Percentiles rank a stretch among this genome's conserved stretches.
Evolutionary conservation across 768 basidiomycete genomes (phyloP).

Genomic region (Tremella mesenterica): DNA sequence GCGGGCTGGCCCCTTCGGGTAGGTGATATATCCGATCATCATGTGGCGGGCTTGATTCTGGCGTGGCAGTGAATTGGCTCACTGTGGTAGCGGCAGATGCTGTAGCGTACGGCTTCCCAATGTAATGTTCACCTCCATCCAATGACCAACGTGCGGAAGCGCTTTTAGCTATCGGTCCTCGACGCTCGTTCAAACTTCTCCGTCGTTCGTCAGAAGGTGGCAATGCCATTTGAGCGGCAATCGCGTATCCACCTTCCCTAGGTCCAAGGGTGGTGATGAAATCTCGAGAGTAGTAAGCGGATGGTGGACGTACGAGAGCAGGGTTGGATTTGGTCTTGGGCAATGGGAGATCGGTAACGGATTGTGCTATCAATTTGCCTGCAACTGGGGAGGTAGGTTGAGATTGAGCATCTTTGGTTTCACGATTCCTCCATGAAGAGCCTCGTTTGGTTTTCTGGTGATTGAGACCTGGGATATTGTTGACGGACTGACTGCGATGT

Average conservation of each 20-base stretch:
- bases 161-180: conserved; percentile 27
- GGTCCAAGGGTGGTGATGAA: conserved; percentile 37
- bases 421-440: conserved; percentile 5
- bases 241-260: conserved; percentile 43
- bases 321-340: conserved; percentile 12
- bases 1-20: conserved; percentile 17
- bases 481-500: conserved; percentile 22
- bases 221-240: conserved; percentile 34
- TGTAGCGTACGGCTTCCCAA: conserved; percentile 20
- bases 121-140: conserved; percentile 25
- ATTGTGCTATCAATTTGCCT: conserved; percentile 16
- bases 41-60: conserved; percentile 25
- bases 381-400: conserved; percentile 8
- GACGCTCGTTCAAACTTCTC: conserved; percentile 5
- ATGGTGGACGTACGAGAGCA: conserved; percentile 19
- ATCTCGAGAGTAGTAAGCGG: conserved; percentile 39
- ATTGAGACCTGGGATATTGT: conserved; percentile 18
- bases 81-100: conserved; percentile 28
- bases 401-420: not conserved
- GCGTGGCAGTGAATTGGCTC: conserved; percentile 28
- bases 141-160: conserved; percentile 38
- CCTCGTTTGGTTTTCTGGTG: not conserved
- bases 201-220: conserved; percentile 1
- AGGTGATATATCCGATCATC: conserved; percentile 3
- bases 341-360: conserved; percentile 22